These are phyloP conservation scores for Taphrina flavorubra DNA, from an alignment of 1,139 yeast genomes.

Conservation along the genomic window DNA sequence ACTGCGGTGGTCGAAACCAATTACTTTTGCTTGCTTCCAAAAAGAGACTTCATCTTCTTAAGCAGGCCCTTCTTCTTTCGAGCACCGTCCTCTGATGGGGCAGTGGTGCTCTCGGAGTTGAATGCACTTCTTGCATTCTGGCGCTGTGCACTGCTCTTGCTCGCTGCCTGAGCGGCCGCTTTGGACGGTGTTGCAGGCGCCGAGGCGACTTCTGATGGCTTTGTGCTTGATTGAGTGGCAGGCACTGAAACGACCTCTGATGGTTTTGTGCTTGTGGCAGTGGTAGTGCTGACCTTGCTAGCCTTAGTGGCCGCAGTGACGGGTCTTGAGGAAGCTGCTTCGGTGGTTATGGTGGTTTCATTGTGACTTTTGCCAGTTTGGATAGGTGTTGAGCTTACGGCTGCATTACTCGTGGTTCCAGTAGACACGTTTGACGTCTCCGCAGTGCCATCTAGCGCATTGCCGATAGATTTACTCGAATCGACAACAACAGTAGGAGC, in stretches of 20 bases:
- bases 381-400: background rate
- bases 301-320: slow-evolving; percentile 15
- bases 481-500: background rate
- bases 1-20: background rate
- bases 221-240: slow-evolving; percentile 3
- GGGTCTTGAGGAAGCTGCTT: background rate
- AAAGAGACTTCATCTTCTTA: slow-evolving; percentile 32
- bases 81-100: background rate
- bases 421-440: background rate
- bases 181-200: slow-evolving; percentile 26
- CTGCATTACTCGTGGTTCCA: background rate
- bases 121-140: slow-evolving; percentile 12
- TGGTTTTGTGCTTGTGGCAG: background rate
- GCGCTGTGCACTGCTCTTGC: slow-evolving; percentile 23
- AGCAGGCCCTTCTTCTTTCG: slow-evolving; percentile 34
- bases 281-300: background rate
- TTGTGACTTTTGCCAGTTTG: background rate
- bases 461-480: background rate
- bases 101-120: slow-evolving; percentile 22
- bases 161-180: slow-evolving; percentile 34
- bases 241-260: slow-evolving; percentile 19
- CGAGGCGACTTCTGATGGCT: slow-evolving; percentile 13
- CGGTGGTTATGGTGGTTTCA: background rate
- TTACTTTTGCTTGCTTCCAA: slow-evolving; percentile 28
- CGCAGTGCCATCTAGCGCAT: background rate